A percentile compares a stretch with the other conserved stretches of the same genome.
phyloP scores from a whole-genome alignment of 495 filamentous ascomycete species.

The Tetracladium marchalianum region DNA sequence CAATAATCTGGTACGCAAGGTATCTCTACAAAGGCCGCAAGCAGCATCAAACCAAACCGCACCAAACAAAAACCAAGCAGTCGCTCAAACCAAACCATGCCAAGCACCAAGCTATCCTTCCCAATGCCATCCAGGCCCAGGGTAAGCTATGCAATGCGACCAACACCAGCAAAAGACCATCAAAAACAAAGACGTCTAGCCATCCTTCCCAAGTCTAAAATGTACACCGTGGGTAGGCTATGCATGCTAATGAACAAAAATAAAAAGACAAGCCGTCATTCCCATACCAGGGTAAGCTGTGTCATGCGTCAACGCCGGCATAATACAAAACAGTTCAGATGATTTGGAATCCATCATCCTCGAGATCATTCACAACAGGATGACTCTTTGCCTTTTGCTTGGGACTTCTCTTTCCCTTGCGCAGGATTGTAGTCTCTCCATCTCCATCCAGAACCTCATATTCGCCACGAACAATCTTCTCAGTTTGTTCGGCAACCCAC shows the following conservation, averaged over 20 bases:
- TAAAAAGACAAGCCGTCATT: constrained; percentile 14
- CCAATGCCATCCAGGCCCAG: constrained; percentile 2
- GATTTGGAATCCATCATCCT: constrained; percentile 19
- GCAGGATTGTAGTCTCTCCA: constrained; percentile 9
- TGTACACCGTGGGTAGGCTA: constrained; percentile 13
- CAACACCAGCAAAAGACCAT: constrained; percentile 1
- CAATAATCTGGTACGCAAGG: too few relatives aligned
- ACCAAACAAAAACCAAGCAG: too few relatives aligned
- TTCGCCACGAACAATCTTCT: constrained; percentile 18
- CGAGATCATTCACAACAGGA: constrained; percentile 1
- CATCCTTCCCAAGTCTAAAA: constrained; percentile 19
- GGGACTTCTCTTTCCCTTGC: constrained; percentile 7
- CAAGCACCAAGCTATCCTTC: constrained; percentile 19
- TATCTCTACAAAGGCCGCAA: too few relatives aligned
- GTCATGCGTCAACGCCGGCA: constrained; percentile 16
- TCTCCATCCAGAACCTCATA: constrained; percentile 20
- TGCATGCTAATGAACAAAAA: constrained; percentile 2
- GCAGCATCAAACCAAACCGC: too few relatives aligned
- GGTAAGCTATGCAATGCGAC: constrained; percentile 14
- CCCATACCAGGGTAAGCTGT: constrained; percentile 18
- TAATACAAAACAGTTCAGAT: constrained; percentile 7
- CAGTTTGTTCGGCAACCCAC: constrained; percentile 14
- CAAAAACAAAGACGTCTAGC: constrained; percentile 9
- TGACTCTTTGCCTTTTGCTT: constrained; percentile 11
- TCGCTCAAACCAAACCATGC: neutral